Conservation (phyloP, 164 flowering plant genomes). For the Tinospora cordifolia region DNA sequence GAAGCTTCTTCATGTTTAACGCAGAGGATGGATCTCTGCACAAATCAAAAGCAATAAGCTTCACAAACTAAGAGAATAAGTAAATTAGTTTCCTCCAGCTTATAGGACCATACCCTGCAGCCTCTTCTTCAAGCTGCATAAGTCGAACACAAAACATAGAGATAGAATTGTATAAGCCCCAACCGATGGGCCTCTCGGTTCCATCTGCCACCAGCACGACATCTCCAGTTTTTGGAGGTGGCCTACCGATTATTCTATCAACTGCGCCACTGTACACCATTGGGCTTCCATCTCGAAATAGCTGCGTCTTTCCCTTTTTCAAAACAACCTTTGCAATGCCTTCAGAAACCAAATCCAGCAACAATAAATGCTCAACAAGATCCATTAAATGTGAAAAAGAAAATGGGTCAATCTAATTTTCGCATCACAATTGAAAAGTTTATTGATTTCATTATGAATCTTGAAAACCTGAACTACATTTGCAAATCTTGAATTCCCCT, state of each 20-base stretch:
- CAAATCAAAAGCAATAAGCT: constrained; percentile 2
- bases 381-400: background rate
- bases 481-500: background rate
- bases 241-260: constrained; percentile 83
- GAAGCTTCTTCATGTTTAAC: constrained; percentile 68
- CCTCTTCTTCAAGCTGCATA: constrained; percentile 93
- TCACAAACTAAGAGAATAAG: constrained; percentile 2
- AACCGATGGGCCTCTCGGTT: constrained; percentile 76
- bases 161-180: constrained; percentile 90
- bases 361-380: background rate
- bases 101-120: constrained; percentile 34
- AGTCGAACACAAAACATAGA: constrained; percentile 94
- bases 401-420: background rate
- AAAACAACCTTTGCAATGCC: constrained; percentile 87
- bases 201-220: constrained; percentile 89
- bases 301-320: constrained; percentile 85
- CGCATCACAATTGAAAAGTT: no score
- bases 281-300: constrained; percentile 87
- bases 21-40: constrained; percentile 68
- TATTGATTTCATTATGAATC: no score
- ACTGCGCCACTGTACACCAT: constrained; percentile 99
- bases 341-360: constrained; percentile 18
- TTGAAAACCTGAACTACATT: no score
- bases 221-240: constrained; percentile 88
- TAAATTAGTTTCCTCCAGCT: background rate